Evolutionary conservation across 2,329 filamentous ascomycete species (phyloP).

Genomic region (Pseudopithomyces maydicus): DNA sequence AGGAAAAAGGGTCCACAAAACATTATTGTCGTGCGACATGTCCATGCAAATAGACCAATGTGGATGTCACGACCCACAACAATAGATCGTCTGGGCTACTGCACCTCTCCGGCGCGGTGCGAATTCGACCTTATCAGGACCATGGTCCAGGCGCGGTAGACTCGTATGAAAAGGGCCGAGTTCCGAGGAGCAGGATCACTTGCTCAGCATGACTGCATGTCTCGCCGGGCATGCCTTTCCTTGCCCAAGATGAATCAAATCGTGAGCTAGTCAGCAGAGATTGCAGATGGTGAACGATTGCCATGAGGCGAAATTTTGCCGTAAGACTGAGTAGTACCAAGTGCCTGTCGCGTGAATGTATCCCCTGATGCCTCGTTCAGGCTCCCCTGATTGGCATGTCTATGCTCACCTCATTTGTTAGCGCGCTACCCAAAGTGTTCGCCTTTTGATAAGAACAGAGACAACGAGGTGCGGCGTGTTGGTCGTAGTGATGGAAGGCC

Average conservation of each 20-base stretch:
- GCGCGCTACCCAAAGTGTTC: not conserved
- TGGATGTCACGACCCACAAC: not conserved
- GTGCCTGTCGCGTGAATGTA: too few species aligned
- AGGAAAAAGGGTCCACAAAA: not conserved
- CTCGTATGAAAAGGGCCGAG: not conserved
- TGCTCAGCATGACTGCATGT: not conserved
- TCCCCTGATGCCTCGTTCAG: not conserved
- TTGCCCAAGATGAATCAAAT: too few species aligned
- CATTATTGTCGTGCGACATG: not conserved
- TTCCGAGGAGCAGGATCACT: not conserved
- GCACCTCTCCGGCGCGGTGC: not conserved
- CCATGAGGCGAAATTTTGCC: too few species aligned
- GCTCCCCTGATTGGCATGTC: not conserved
- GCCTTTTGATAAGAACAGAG: not conserved
- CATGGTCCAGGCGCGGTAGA: not conserved
- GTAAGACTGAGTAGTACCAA: too few species aligned
- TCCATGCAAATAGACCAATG: not conserved
- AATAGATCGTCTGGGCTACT: constrained; percentile 1
- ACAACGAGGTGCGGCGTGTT: not conserved
- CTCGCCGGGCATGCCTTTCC: not conserved
- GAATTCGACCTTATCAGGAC: constrained; percentile 1
- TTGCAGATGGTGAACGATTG: too few species aligned
- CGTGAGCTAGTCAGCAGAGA: too few species aligned
- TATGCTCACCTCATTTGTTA: not conserved
- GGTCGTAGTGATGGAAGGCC: not conserved